Percentiles rank a stretch among this genome's conserved stretches.
These are phyloP conservation scores for Aspergillus sp. DNA, from an alignment of 2,329 filamentous ascomycete species.

Conservation along the genomic window DNA sequence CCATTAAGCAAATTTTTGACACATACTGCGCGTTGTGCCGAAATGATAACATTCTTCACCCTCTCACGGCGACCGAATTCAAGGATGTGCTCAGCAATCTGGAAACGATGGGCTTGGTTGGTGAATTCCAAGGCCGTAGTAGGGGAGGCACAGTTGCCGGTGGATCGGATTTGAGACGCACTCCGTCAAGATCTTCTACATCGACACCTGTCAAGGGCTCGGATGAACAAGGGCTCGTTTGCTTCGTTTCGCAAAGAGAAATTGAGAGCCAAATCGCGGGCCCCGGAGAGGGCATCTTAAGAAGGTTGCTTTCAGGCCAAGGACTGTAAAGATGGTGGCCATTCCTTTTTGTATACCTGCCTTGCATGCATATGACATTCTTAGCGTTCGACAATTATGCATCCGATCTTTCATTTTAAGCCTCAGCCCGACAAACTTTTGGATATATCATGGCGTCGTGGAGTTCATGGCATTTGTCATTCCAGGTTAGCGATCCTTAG, in stretches of 20 bases:
- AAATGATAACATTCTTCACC: slow-evolving; percentile 79
- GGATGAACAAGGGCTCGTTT: slow-evolving; percentile 74
- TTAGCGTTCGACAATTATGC: neutral
- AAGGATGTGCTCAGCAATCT: slow-evolving; percentile 84
- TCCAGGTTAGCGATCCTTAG: too few species aligned
- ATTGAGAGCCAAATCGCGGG: slow-evolving; percentile 61
- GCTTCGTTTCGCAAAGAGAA: slow-evolving; percentile 73
- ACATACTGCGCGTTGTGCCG: slow-evolving; percentile 78
- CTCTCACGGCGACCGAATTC: slow-evolving; percentile 86
- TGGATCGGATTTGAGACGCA: slow-evolving; percentile 49
- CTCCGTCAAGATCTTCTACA: slow-evolving; percentile 61
- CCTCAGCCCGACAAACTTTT: too few species aligned
- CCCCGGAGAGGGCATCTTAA: slow-evolving; percentile 44
- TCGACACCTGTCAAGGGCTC: slow-evolving; percentile 45
- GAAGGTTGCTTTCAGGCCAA: slow-evolving; percentile 33
- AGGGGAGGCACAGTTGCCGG: slow-evolving; percentile 53
- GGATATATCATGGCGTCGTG: too few species aligned
- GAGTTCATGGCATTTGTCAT: too few species aligned
- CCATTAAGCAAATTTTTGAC: slow-evolving; percentile 75
- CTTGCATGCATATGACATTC: neutral
- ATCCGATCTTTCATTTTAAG: neutral
- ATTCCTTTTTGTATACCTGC: neutral
- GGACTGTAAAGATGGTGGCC: slow-evolving; percentile 20
- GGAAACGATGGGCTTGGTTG: slow-evolving; percentile 77
- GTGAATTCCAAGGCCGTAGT: slow-evolving; percentile 63